Conservation (phyloP, 768 basidiomycete species). For the Boletus patriciae region DNA sequence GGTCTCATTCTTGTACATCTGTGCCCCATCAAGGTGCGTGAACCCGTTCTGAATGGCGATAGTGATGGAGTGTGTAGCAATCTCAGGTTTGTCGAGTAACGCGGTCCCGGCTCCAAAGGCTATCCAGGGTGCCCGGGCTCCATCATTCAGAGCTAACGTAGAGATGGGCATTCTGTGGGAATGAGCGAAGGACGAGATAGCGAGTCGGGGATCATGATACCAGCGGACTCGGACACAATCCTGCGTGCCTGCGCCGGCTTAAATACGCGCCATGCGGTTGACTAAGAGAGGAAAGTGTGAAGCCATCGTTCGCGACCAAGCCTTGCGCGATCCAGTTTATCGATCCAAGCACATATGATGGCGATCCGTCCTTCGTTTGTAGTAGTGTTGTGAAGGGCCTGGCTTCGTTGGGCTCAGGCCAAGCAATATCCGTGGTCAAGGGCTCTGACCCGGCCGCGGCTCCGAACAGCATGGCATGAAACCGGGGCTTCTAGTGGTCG, state of each 20-base stretch:
- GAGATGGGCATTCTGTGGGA: slow-evolving; percentile 27
- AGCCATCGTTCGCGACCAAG: slow-evolving; percentile 10
- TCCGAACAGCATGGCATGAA: too few species aligned
- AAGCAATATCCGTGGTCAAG: too few species aligned
- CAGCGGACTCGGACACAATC: not conserved
- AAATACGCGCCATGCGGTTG: slow-evolving; percentile 12
- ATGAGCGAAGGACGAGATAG: slow-evolving; percentile 7
- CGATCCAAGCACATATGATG: not conserved
- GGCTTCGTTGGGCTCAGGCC: too few species aligned
- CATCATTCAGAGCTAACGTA: slow-evolving; percentile 54
- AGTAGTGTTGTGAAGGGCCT: too few species aligned
- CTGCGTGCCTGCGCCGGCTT: not conserved
- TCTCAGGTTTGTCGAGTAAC: slow-evolving; percentile 36
- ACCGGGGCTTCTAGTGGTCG: too few species aligned
- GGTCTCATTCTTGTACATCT: slow-evolving; percentile 57
- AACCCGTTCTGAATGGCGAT: slow-evolving; percentile 56
- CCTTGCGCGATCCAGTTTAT: not conserved
- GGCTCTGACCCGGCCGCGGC: too few species aligned
- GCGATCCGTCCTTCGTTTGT: not conserved
- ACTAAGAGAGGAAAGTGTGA: slow-evolving; percentile 2
- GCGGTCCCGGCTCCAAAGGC: slow-evolving; percentile 66
- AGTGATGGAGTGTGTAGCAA: slow-evolving; percentile 41
- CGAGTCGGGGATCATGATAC: not conserved
- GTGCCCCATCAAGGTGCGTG: slow-evolving; percentile 65
- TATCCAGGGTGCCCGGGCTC: slow-evolving; percentile 51